Evolutionary conservation across 495 filamentous ascomycete genomes (phyloP).

Genomic region (Trypethelium eluteriae): DNA sequence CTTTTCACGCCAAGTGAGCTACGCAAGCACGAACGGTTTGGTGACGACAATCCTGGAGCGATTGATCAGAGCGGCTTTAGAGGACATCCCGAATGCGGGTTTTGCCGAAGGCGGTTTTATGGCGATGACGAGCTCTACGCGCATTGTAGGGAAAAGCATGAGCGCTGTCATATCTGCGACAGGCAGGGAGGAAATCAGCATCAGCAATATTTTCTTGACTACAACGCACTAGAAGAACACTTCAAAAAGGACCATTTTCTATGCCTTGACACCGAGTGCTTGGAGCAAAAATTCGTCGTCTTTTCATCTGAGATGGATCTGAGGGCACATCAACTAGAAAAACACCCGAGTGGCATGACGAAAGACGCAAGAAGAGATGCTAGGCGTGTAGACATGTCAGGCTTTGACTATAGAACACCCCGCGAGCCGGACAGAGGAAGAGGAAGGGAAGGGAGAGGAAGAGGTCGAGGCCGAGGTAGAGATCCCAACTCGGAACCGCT

Average conservation of each 20-base stretch:
- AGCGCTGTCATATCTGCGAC: constrained; percentile 93
- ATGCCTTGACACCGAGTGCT: constrained; percentile 75
- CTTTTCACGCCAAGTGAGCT: constrained; percentile 80
- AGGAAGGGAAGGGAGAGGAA: constrained; percentile 46
- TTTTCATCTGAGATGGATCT: constrained; percentile 91
- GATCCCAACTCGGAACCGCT: constrained; percentile 73
- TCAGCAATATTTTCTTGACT: constrained; percentile 83
- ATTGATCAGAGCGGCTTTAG: constrained; percentile 92
- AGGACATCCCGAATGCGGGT: constrained; percentile 89
- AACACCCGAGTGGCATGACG: constrained; percentile 65
- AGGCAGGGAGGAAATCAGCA: constrained; percentile 57
- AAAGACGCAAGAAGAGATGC: constrained; percentile 83
- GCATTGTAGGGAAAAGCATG: constrained; percentile 87
- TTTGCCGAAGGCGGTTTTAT: constrained; percentile 88
- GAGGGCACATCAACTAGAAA: constrained; percentile 74
- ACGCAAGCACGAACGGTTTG: constrained; percentile 77
- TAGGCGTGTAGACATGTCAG: constrained; percentile 74
- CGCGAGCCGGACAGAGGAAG: constrained; percentile 58
- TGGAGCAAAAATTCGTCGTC: constrained; percentile 97
- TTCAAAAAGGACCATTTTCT: constrained; percentile 82
- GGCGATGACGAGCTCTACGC: constrained; percentile 89
- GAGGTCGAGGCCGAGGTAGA: constrained; percentile 53
- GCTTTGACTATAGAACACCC: constrained; percentile 68
- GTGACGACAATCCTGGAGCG: constrained; percentile 85
- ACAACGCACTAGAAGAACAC: constrained; percentile 73